Evolutionary conservation across 78 protist genomes (phyloP).

Genomic region (Ministeria vibrans): DNA sequence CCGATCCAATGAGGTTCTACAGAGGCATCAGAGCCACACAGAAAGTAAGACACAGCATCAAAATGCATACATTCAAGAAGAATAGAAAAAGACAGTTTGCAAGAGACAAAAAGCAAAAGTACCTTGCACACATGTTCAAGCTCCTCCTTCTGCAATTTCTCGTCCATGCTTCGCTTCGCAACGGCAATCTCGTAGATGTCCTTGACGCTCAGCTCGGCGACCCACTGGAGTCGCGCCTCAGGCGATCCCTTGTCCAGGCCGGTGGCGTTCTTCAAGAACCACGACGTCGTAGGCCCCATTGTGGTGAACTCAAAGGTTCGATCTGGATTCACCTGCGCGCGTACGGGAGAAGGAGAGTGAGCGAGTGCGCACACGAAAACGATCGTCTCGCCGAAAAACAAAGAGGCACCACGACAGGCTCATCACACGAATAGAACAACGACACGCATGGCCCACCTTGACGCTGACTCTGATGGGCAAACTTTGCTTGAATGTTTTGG

Average conservation of each 20-base stretch:
- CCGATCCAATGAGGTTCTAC: background rate
- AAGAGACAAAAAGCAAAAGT: no score
- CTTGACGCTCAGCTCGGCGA: conserved; percentile 28
- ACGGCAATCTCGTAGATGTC: conserved; percentile 42
- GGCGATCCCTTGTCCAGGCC: conserved; percentile 23
- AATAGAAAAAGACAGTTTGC: no score
- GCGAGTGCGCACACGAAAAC: background rate
- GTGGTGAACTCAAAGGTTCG: conserved; percentile 14
- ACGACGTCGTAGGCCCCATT: conserved; percentile 35
- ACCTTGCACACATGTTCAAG: conserved; percentile 12
- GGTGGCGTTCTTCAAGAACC: conserved; percentile 14
- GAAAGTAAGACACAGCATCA: no score
- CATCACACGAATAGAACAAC: background rate
- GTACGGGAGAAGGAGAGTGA: background rate
- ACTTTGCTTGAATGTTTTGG: background rate
- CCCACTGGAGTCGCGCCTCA: background rate
- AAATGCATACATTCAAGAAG: no score
- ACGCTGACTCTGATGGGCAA: background rate
- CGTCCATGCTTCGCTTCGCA: conserved; percentile 7
- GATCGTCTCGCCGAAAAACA: background rate
- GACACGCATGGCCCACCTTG: conserved; percentile 5
- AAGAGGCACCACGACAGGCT: background rate
- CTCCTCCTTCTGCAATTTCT: background rate
- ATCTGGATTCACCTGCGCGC: conserved; percentile 4
- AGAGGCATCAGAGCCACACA: no score